These are phyloP conservation scores for Phaeosphaeria sp. DNA, from an alignment of 2,329 filamentous ascomycete genomes.

Conservation along the genomic window DNA sequence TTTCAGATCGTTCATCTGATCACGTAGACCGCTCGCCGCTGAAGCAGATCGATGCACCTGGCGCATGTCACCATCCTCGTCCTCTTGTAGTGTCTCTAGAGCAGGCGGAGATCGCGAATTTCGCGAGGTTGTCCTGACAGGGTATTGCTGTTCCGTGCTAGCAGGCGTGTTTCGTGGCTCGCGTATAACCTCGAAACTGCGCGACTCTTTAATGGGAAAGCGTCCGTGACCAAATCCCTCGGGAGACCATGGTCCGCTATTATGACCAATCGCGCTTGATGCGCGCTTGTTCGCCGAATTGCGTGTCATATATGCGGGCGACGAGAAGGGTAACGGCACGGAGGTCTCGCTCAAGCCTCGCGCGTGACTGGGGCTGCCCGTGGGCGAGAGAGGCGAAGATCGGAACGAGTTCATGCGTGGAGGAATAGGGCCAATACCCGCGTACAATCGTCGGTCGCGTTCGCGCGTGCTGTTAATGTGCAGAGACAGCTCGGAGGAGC, in stretches of 20 bases:
- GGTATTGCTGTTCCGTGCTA: constrained; percentile 23
- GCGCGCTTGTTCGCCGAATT: constrained; percentile 42
- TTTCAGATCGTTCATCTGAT: constrained; percentile 85
- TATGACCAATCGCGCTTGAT: constrained; percentile 48
- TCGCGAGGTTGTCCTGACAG: constrained; percentile 36
- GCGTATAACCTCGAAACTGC: constrained; percentile 50
- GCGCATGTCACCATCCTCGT: constrained; percentile 30
- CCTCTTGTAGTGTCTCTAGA: constrained; percentile 53
- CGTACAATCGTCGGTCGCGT: constrained; percentile 44
- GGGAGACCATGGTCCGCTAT: constrained; percentile 47
- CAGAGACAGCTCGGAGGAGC: constrained; percentile 39
- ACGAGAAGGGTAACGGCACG: constrained; percentile 39
- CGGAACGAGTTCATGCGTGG: constrained; percentile 40
- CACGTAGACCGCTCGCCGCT: constrained; percentile 75
- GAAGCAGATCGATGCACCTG: constrained; percentile 70
- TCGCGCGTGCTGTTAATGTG: constrained; percentile 45
- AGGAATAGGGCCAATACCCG: constrained; percentile 45
- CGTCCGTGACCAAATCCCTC: constrained; percentile 44
- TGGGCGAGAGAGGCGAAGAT: constrained; percentile 41
- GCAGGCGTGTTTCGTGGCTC: constrained; percentile 35
- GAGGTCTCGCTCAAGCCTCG: constrained; percentile 53
- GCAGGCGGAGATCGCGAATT: constrained; percentile 44
- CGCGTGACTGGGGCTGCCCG: constrained; percentile 43
- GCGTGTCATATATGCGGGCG: constrained; percentile 36
- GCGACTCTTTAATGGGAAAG: constrained; percentile 48